Base-by-base conservation (phyloP, 306 rosid genomes). In the Pueraria montana region DNA sequence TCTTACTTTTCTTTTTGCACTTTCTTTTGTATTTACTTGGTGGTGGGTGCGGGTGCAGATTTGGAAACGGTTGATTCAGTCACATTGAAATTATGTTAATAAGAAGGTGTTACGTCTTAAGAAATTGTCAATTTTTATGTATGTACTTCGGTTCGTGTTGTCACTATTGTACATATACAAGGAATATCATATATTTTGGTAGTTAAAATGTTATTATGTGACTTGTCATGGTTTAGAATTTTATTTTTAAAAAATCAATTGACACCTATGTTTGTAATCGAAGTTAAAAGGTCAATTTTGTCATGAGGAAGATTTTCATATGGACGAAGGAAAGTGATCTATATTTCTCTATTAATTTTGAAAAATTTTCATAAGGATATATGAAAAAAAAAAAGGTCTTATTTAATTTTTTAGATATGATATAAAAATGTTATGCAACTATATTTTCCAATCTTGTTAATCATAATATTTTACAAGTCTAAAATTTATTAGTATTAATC, bases 1-100 rank as follows among this genome's bases (percentile, higher is more conserved):
- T 24, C 40, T 26, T 26, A 16, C 8, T 18, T 21, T 53, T n/a
- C n/a, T 26, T 65, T 34, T 64, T 53, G 58, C 16, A 49, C 46
- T 40, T 83, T 58, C 0, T 17, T 76, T 76, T 21, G n/a, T n/a
- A n/a, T 61, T 75, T 79, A 40, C 20, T 81, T 59, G 70, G 78
- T 67, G 72, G 86, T 68, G 77, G 82, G 66, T 83, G 78, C 11
- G 77, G 78, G 27, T 43, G 82, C 71, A 64, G 24, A 56, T 26
- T 24, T 5, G 55, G 11, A 27, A 43, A 66, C 8, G 76, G 81
- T 65, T 74, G 77, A 72, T 83, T 78, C n/a, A 20, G 64, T 72
- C 76, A 78, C 74, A 62, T 40, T 84, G 76, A 26, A 59, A 72
- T 78, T n/a, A 68, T 56, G 34, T 71, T 61, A 71, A 24, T 48